phyloP scores from a whole-genome alignment of 1,284 basidiomycete species.

The Moniliella sp. region DNA sequence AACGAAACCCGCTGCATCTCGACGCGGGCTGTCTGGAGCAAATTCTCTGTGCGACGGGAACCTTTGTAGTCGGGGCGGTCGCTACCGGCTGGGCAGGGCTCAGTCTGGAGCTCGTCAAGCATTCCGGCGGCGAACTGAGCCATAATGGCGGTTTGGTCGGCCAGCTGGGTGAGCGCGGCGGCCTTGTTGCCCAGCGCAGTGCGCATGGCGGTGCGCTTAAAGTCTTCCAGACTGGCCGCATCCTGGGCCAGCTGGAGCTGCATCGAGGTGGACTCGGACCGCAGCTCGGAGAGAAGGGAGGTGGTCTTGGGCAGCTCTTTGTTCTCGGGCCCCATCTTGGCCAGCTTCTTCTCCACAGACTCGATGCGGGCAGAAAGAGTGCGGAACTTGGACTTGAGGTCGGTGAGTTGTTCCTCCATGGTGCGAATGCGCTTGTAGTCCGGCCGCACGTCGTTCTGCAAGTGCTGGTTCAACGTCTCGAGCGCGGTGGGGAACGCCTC shows the following conservation, averaged over 20 bases:
- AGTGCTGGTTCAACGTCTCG: conserved; percentile 51
- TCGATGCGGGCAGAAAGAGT: conserved; percentile 54
- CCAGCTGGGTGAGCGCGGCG: conserved; percentile 12
- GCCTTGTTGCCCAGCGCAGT: conserved; percentile 10
- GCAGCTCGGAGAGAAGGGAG: conserved; percentile 50
- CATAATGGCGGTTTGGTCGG: conserved; percentile 13
- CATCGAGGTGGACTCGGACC: conserved; percentile 52
- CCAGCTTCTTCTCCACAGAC: conserved; percentile 65
- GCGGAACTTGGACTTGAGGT: conserved; percentile 51
- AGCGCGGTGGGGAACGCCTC: conserved; percentile 51
- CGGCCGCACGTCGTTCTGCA: conserved; percentile 49
- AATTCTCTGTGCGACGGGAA: neutral
- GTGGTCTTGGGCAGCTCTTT: conserved; percentile 61
- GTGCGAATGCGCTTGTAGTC: conserved; percentile 48
- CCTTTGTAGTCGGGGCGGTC: neutral
- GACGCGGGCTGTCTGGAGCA: too few relatives aligned
- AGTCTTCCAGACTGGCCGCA: conserved; percentile 61
- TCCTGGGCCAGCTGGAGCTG: conserved; percentile 65
- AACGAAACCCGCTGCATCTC: too few relatives aligned
- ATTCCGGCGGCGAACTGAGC: conserved; percentile 9
- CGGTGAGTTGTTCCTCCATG: conserved; percentile 61
- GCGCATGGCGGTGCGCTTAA: conserved; percentile 45
- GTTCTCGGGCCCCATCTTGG: conserved; percentile 68
- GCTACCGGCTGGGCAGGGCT: neutral
- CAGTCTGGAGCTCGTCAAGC: conserved; percentile 13